Evolutionary conservation across 768 basidiomycete genomes (phyloP).

Genomic region (Daedalea quercina): DNA sequence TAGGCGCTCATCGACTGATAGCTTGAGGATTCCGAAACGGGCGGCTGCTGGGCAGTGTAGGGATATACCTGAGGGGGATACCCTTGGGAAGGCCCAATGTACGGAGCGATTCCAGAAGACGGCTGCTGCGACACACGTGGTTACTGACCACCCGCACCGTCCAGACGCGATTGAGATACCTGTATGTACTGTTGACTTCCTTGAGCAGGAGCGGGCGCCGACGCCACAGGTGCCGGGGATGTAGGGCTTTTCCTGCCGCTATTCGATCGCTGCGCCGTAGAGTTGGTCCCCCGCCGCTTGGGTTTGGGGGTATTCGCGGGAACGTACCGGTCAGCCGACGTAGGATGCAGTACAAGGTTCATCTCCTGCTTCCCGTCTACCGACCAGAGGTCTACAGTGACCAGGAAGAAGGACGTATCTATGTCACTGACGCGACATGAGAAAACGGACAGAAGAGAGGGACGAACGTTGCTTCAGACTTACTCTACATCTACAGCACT

Average conservation of each 20-base stretch:
- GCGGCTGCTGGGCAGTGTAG: constrained; percentile 36
- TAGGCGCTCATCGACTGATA: constrained; percentile 37
- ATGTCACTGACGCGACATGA: constrained; percentile 50
- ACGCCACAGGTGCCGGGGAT: constrained; percentile 8
- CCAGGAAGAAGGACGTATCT: constrained; percentile 82
- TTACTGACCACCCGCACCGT: not conserved
- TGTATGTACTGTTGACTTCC: constrained; percentile 15
- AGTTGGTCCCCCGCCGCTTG: constrained; percentile 18
- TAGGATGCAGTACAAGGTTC: constrained; percentile 86
- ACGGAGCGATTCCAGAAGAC: constrained; percentile 28
- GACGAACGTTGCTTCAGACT: constrained; percentile 22
- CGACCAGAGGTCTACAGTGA: constrained; percentile 92
- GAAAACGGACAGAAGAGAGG: not conserved
- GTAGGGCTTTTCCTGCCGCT: constrained; percentile 10
- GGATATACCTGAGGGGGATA: constrained; percentile 37
- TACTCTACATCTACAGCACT: constrained; percentile 71
- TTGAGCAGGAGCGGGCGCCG: constrained; percentile 7
- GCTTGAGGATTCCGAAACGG: constrained; percentile 32
- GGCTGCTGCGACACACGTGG: constrained; percentile 7
- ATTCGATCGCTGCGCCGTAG: constrained; percentile 14
- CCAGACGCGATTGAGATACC: constrained; percentile 8
- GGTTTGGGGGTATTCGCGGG: constrained; percentile 33
- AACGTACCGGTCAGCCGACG: constrained; percentile 70
- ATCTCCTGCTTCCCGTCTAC: constrained; percentile 75
- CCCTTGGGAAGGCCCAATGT: constrained; percentile 34